Conservation (phyloP, 202 grass and related monocot species). For the Elaeis oleifera region DNA sequence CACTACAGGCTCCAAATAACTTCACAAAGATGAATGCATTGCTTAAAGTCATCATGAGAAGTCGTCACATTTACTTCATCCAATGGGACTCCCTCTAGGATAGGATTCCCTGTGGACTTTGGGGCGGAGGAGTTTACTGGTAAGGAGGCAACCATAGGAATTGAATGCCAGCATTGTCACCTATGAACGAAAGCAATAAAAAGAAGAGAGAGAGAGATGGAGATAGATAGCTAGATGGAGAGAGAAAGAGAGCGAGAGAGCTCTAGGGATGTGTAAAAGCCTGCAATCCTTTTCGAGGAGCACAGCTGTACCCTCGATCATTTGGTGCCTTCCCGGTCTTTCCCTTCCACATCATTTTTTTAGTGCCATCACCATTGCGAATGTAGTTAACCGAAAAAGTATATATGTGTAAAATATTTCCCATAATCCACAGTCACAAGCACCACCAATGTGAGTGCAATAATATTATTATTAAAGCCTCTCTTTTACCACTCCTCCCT, state of each 20-base stretch:
- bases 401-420: no score
- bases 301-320: slow-evolving; percentile 30
- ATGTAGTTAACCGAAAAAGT: no score
- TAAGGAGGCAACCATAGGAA: neutral
- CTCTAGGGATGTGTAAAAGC: slow-evolving; percentile 63
- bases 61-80: no score
- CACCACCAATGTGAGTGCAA: no score
- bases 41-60: no score
- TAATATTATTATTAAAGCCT: no score
- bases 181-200: neutral
- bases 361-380: slow-evolving; percentile 21
- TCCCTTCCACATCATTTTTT: slow-evolving; percentile 1
- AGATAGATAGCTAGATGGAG: no score
- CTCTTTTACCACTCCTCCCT: no score
- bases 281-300: slow-evolving; percentile 66
- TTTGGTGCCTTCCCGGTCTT: slow-evolving; percentile 19
- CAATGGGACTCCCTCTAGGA: neutral
- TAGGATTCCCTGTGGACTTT: neutral
- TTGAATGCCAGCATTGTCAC: neutral
- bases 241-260: slow-evolving; percentile 9
- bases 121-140: neutral
- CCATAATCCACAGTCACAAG: no score
- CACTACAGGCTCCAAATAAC: no score
- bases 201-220: slow-evolving; percentile 13
- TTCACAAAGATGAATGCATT: no score